Evolutionary conservation across 306 rosid species (phyloP).

Genomic region (Begonia fuchsioides): DNA sequence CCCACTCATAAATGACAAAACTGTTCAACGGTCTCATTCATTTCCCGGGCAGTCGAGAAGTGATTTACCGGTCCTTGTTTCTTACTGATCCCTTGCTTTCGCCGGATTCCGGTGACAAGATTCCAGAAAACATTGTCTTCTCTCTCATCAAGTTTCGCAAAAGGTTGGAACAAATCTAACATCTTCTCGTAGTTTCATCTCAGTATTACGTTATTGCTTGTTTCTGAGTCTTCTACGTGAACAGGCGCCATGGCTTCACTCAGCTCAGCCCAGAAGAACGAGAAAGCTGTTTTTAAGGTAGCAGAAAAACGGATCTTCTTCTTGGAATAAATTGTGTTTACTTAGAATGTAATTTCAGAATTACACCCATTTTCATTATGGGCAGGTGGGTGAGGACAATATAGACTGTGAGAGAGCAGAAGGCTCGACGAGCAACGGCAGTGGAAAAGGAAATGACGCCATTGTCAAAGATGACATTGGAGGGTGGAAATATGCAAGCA

Average conservation of each 20-base stretch:
- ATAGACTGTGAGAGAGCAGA: conserved; percentile 8
- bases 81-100: conserved; percentile 24
- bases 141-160: conserved; percentile 51
- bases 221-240: conserved; percentile 2
- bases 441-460: conserved; percentile 6
- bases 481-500: conserved; percentile 27
- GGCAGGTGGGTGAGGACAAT: conserved; percentile 19
- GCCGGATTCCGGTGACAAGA: conserved; percentile 21
- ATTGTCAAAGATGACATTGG: conserved; percentile 7
- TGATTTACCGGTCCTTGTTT: conserved; percentile 11
- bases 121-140: conserved; percentile 27
- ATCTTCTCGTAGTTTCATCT: not conserved
- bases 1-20: conserved; percentile 44
- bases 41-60: conserved; percentile 6
- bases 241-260: conserved; percentile 1
- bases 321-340: not conserved
- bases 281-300: conserved; percentile 16
- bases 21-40: conserved; percentile 11
- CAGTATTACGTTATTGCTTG: not conserved
- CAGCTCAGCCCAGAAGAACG: not conserved
- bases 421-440: conserved; percentile 3
- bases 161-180: conserved; percentile 18
- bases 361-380: not conserved
- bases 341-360: conserved; percentile 1
- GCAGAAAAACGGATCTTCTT: not conserved